Conservation (phyloP, 2,329 filamentous ascomycete species). For the Verticillium nubilum region DNA sequence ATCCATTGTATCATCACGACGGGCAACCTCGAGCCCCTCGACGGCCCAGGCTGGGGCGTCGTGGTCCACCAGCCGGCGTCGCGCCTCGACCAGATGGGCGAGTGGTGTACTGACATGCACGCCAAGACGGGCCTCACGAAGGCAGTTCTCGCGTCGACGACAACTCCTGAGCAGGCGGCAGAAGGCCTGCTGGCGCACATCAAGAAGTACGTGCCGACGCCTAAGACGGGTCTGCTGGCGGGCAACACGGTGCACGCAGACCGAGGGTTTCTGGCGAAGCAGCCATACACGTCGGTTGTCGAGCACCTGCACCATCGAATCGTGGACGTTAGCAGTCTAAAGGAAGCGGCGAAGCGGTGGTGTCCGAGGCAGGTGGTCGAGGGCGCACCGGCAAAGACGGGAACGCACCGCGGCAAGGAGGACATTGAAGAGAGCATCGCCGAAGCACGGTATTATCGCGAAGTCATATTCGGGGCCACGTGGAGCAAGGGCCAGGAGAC, state of each 20-base stretch:
- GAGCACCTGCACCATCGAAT: constrained; percentile 85
- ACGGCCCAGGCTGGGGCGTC: constrained; percentile 71
- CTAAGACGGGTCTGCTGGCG: constrained; percentile 67
- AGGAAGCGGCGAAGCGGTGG: constrained; percentile 87
- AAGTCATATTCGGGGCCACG: constrained; percentile 54
- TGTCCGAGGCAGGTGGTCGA: constrained; percentile 54
- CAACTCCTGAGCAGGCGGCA: constrained; percentile 68
- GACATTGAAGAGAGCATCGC: constrained; percentile 95
- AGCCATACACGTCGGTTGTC: constrained; percentile 68
- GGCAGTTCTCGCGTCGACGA: constrained; percentile 67
- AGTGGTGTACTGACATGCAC: constrained; percentile 84
- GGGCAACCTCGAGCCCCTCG: constrained; percentile 68
- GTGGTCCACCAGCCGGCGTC: constrained; percentile 69
- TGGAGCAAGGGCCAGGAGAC: constrained; percentile 9
- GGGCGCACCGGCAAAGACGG: constrained; percentile 65
- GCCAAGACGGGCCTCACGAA: constrained; percentile 74
- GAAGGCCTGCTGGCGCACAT: constrained; percentile 73
- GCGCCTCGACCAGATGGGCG: constrained; percentile 72
- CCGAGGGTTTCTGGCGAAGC: constrained; percentile 68
- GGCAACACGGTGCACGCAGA: constrained; percentile 95
- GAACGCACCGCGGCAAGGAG: constrained; percentile 73
- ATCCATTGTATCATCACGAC: constrained; percentile 91
- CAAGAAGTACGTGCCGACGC: constrained; percentile 61
- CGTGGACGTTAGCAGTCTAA: constrained; percentile 85
- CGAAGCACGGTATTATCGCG: constrained; percentile 80